Evolutionary conservation across 2,329 filamentous ascomycete species (phyloP).

Genomic region (Fusarium foetens): DNA sequence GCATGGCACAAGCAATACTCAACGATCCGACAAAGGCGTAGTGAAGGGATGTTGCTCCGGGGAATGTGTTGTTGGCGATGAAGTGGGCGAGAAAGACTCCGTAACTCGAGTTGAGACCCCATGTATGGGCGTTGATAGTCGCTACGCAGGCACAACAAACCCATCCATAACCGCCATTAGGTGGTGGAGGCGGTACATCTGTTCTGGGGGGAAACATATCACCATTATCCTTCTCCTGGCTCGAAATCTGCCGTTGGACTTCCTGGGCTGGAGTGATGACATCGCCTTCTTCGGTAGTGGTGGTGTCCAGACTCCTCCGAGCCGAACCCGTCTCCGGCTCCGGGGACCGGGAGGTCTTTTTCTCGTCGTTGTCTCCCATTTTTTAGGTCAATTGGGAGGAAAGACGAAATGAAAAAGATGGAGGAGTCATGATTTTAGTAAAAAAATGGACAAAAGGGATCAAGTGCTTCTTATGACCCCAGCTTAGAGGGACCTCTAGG

Average conservation of each 20-base stretch:
- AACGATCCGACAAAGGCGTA: constrained; percentile 78
- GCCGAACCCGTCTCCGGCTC: constrained; percentile 17
- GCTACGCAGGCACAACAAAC: constrained; percentile 52
- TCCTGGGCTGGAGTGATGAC: constrained; percentile 31
- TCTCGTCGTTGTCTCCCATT: constrained; percentile 34
- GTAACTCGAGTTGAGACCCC: constrained; percentile 72
- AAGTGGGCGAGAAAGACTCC: constrained; percentile 68
- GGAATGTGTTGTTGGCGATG: constrained; percentile 67
- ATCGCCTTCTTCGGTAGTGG: constrained; percentile 38
- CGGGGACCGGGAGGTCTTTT: constrained; percentile 16
- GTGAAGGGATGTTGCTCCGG: constrained; percentile 69
- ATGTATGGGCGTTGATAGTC: constrained; percentile 75
- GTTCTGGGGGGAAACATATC: constrained; percentile 20
- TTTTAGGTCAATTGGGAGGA: not conserved
- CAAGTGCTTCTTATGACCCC: constrained; percentile 31
- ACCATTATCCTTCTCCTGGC: constrained; percentile 18
- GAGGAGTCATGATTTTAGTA: constrained; percentile 13
- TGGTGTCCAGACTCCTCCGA: constrained; percentile 31
- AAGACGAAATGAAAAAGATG: not conserved
- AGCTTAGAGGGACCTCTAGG: constrained; percentile 10
- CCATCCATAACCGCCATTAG: constrained; percentile 69
- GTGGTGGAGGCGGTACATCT: constrained; percentile 52
- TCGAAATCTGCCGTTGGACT: constrained; percentile 1
- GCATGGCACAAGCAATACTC: constrained; percentile 60
- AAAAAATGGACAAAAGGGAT: constrained; percentile 15